Evolutionary conservation across 2,329 filamentous ascomycete species (phyloP).

Genomic region (Arthrobotrys entomopaga): DNA sequence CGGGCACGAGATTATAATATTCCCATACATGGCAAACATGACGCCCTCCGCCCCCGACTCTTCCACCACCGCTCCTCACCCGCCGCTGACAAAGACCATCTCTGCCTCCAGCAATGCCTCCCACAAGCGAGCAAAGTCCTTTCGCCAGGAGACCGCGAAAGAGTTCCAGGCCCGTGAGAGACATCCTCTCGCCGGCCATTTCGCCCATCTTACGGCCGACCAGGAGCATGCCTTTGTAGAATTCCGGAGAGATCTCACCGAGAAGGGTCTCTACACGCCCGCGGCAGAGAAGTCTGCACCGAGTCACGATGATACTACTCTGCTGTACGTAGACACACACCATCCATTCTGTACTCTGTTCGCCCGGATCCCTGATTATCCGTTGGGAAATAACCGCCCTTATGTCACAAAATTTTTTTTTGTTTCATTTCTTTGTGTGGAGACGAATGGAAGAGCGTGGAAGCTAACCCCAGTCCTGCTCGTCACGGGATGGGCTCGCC

Average conservation of each 20-base stretch:
- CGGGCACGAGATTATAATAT: background rate
- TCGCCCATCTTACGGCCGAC: constrained; percentile 42
- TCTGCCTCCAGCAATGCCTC: constrained; percentile 48
- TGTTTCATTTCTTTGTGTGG: constrained; percentile 26
- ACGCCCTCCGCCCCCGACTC: constrained; percentile 13
- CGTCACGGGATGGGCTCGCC: constrained; percentile 41
- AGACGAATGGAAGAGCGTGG: constrained; percentile 56
- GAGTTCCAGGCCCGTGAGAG: constrained; percentile 53
- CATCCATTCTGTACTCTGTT: background rate
- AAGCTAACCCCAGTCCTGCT: constrained; percentile 42
- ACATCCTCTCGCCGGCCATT: constrained; percentile 49
- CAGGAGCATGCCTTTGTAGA: constrained; percentile 44
- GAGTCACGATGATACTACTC: constrained; percentile 65
- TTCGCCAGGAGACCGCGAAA: constrained; percentile 49
- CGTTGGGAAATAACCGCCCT: no score
- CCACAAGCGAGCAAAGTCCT: constrained; percentile 48
- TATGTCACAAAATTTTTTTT: background rate
- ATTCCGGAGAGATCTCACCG: constrained; percentile 24
- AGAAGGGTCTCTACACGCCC: constrained; percentile 62
- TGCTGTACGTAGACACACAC: constrained; percentile 62
- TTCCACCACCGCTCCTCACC: constrained; percentile 25
- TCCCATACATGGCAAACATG: constrained; percentile 42
- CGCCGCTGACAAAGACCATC: constrained; percentile 43
- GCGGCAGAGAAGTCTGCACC: constrained; percentile 60
- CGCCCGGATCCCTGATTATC: background rate